Base-by-base conservation (phyloP, 2,329 filamentous ascomycete species). In the Aspergillus texensis region DNA sequence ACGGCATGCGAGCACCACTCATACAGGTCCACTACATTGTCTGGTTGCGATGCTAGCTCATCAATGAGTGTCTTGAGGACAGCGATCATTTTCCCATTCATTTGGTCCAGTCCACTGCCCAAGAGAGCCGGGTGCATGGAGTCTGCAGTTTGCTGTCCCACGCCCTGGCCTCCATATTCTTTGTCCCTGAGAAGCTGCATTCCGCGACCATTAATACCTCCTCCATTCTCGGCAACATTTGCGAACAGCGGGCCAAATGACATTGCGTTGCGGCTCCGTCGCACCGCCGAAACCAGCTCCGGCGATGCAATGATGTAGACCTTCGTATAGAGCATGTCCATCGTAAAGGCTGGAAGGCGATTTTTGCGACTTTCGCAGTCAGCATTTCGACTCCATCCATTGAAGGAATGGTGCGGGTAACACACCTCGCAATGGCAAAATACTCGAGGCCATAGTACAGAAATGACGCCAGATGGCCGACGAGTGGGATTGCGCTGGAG, bases 301-400 rank as follows among this genome's bases (percentile, higher is more conserved):
- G 73, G 70, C 0, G 74, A 70, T n/a, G 62, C 68, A 21, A 75
- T 63, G 2, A 74, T 46, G 54, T 74, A 74, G n/a, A 68, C 57
- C 39, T 72, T 76, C 39, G 26, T 68, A 55, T 68, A 59, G 10
- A 73, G n/a, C 56, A 74, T 64, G 46, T 73, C 64, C 32, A 74
- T 52, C 8, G 66, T 64, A 60, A 74, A 71, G 21, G 70, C 68
- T 0, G 70, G 67, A 26, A 67, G 45, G 9, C 55, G 21, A 24
- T 66, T 58, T 57, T 68, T 67, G 11, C 63, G 58, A 10, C 68
- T 73, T 53, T 24, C 2, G 14, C 19, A 11, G 28, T 68, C 28
- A 70, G 59, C 14, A 39, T 16, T 6, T 1, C 34, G 26, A n/a
- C 46, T 24, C 3, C 30, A 4, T 8, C 2, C 6, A 14, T 4